Base-by-base conservation (phyloP, 768 basidiomycete species). In the Asterophora parasitica region DNA sequence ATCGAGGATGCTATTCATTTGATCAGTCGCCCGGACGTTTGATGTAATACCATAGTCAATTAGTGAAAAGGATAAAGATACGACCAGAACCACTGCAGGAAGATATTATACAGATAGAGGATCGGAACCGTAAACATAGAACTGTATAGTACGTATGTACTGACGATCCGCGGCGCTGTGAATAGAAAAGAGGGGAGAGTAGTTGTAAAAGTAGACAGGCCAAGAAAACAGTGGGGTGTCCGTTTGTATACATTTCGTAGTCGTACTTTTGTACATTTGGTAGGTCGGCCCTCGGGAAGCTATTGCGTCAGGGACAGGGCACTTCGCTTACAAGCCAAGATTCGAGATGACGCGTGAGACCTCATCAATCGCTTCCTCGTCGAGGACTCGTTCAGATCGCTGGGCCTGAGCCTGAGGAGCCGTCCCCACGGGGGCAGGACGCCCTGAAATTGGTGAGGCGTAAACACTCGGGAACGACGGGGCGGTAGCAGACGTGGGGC, bases 391-490 rank as follows among this genome's bases (percentile, higher is more conserved):
- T 40, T 66, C 61, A 39, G 65, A 67, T 52, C 73, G 65, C 53
- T 76, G 77, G 16, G 65, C 63, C 51, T 74, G 76, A 13, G 66
- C 62, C 51, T 74, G 76, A 13, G 66, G 61, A 44, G 73, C 70
- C 17, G 70, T 58, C 10, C 75, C 74, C 12, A 76, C 66, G 20
- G 75, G 69, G 4, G 73, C 65, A 35, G 73, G 70, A 46, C 70
- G 65, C 19, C 66, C 54, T 9, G 75, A 69, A 44, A 74, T 66
- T 42, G 82, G 78, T 3, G 83, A 79, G 1, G 81, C 87, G 61
- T 91, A 91, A 8, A 92, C 89, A 56, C 87, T 90, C 11, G 88
- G 89, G 70, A 91, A 92, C 9, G 79, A 83, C 36, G 88, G 88
- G 15, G 85, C 84, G 5, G 85, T 85, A 23, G 72, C 80, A 20